phyloP scores from a whole-genome alignment of 257 asterid species.

The Leptodermis oblonga region DNA sequence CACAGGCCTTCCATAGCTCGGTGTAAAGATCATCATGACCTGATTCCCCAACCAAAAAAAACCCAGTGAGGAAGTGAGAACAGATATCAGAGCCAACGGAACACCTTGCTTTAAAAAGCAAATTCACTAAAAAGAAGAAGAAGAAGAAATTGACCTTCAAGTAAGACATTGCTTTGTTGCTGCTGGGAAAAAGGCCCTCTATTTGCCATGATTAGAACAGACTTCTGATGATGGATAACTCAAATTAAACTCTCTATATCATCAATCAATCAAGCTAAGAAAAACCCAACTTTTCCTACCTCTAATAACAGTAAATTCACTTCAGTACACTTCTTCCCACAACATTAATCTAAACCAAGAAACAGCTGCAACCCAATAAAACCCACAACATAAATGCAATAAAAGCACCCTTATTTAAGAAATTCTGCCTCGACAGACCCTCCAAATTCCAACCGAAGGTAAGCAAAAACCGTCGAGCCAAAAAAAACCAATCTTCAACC shows the following conservation, averaged over 20 bases:
- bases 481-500: slow-evolving; percentile 1
- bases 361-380: slow-evolving; percentile 10
- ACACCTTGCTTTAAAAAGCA: background rate
- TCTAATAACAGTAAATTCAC: slow-evolving; percentile 12
- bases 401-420: slow-evolving; percentile 13
- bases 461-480: slow-evolving; percentile 6
- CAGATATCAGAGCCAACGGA: no score
- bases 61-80: no score
- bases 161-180: slow-evolving; percentile 19
- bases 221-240: background rate
- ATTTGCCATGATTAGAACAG: slow-evolving; percentile 30
- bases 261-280: slow-evolving; percentile 7
- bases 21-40: slow-evolving; percentile 53
- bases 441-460: slow-evolving; percentile 17
- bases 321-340: slow-evolving; percentile 4
- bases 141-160: slow-evolving; percentile 23
- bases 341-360: background rate
- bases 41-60: background rate
- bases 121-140: background rate
- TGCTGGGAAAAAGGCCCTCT: slow-evolving; percentile 30
- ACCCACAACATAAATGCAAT: slow-evolving; percentile 9
- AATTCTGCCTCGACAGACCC: slow-evolving; percentile 9
- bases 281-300: slow-evolving; percentile 1
- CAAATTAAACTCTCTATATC: slow-evolving; percentile 11
- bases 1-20: slow-evolving; percentile 91